Conservation (phyloP, 2,329 filamentous ascomycete genomes). For the Apiospora arundinis region DNA sequence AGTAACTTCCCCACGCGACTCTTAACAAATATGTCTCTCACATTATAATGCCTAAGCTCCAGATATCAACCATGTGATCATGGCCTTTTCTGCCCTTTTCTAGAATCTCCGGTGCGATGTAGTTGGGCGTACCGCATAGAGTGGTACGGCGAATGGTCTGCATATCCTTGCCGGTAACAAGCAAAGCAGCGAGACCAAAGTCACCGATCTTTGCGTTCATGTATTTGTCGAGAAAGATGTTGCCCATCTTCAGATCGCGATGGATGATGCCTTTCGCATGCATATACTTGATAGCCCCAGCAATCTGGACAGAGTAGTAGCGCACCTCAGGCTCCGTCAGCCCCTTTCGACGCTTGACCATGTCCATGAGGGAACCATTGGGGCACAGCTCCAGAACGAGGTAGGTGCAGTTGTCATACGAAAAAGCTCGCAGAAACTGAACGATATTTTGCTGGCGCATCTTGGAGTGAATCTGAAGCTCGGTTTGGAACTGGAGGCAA, state of each 20-base stretch:
- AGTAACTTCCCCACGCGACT: neutral
- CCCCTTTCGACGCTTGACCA: constrained; percentile 90
- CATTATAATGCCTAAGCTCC: constrained; percentile 98
- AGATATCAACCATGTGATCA: constrained; percentile 97
- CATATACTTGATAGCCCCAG: constrained; percentile 97
- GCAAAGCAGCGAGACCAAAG: constrained; percentile 90
- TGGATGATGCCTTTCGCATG: constrained; percentile 96
- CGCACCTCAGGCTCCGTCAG: constrained; percentile 93
- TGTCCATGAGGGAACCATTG: constrained; percentile 96
- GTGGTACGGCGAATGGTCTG: constrained; percentile 85
- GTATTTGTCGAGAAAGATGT: constrained; percentile 89
- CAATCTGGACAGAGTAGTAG: constrained; percentile 92
- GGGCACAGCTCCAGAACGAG: constrained; percentile 93
- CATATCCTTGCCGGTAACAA: constrained; percentile 91
- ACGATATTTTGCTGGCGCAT: constrained; percentile 97
- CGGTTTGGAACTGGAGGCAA: constrained; percentile 67
- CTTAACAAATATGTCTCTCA: constrained; percentile 49
- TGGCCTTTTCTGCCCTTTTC: constrained; percentile 94
- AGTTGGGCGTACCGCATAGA: constrained; percentile 96
- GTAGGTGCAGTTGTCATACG: constrained; percentile 87
- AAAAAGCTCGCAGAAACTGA: constrained; percentile 92
- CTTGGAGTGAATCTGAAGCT: constrained; percentile 98
- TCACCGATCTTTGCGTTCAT: constrained; percentile 99
- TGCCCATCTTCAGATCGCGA: constrained; percentile 96
- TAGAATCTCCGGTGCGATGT: constrained; percentile 95